Conservation (phyloP, 225 moss, liverwort and hornwort species). For the Pleurozium schreberi region DNA sequence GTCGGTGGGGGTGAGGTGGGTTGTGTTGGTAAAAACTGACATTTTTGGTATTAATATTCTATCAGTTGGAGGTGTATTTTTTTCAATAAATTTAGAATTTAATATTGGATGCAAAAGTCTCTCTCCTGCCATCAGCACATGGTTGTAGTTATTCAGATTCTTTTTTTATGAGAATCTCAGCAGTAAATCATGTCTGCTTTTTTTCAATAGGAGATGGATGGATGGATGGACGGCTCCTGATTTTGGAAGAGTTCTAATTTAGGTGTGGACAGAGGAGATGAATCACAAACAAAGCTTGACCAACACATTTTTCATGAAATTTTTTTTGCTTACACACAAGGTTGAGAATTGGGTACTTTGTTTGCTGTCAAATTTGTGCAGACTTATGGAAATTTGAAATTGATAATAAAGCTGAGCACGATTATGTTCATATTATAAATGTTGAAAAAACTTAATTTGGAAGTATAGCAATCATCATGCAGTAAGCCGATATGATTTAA, state of each 20-base stretch:
- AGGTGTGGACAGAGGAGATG: not conserved
- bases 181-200: not conserved
- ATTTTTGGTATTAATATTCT: not conserved
- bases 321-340: not conserved
- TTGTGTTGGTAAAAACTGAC: not conserved
- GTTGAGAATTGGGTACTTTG: not conserved
- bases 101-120: not conserved
- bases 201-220: not conserved
- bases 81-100: not conserved
- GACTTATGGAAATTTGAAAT: not conserved
- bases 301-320: not conserved
- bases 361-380: not conserved
- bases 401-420: not conserved
- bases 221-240: not conserved
- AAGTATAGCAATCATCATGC: too few relatives aligned
- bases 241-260: not conserved
- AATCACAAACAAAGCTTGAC: too few relatives aligned
- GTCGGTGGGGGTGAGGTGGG: too few relatives aligned
- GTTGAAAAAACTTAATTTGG: not conserved
- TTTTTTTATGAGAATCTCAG: not conserved
- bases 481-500: not conserved
- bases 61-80: too few relatives aligned
- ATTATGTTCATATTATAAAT: not conserved
- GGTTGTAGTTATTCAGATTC: not conserved
- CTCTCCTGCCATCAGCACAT: not conserved